Conservation (phyloP, 1,139 yeast genomes). For the Hyphopichia wangnamkhiaoensis region DNA sequence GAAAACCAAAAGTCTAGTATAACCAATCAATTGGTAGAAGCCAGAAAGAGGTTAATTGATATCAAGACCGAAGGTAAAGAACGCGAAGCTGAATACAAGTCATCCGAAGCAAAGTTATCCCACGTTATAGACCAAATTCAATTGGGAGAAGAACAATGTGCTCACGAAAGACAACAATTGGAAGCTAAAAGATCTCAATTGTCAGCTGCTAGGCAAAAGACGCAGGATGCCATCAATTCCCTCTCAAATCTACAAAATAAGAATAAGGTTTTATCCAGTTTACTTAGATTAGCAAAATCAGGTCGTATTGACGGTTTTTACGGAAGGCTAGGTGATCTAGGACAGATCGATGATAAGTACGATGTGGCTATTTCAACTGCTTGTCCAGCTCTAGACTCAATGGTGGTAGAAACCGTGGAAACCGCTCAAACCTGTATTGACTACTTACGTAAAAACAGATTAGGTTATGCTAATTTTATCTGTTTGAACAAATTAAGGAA, state of each 20-base stretch:
- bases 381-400: slow-evolving; percentile 85
- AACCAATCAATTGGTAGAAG: slow-evolving; percentile 46
- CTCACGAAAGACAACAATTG: slow-evolving; percentile 48
- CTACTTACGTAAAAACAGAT: slow-evolving; percentile 74
- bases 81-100: slow-evolving; percentile 48
- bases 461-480: slow-evolving; percentile 90
- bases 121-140: slow-evolving; percentile 54
- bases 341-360: slow-evolving; percentile 80
- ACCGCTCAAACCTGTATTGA: slow-evolving; percentile 92
- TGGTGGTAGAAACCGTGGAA: slow-evolving; percentile 93
- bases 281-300: slow-evolving; percentile 68
- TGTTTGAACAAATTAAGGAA: slow-evolving; percentile 72
- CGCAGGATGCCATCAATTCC: slow-evolving; percentile 64
- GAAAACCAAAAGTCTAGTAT: slow-evolving; percentile 47
- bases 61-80: slow-evolving; percentile 55
- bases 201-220: slow-evolving; percentile 57
- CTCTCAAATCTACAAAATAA: slow-evolving; percentile 63
- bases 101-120: slow-evolving; percentile 44
- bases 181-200: slow-evolving; percentile 56
- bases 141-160: slow-evolving; percentile 60
- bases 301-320: slow-evolving; percentile 87
- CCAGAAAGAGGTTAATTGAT: slow-evolving; percentile 47
- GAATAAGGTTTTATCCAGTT: slow-evolving; percentile 69
- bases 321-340: slow-evolving; percentile 90
- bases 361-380: slow-evolving; percentile 97